Conservation (phyloP, 2,329 filamentous ascomycete species). For the Periglandula ipomoeae region DNA sequence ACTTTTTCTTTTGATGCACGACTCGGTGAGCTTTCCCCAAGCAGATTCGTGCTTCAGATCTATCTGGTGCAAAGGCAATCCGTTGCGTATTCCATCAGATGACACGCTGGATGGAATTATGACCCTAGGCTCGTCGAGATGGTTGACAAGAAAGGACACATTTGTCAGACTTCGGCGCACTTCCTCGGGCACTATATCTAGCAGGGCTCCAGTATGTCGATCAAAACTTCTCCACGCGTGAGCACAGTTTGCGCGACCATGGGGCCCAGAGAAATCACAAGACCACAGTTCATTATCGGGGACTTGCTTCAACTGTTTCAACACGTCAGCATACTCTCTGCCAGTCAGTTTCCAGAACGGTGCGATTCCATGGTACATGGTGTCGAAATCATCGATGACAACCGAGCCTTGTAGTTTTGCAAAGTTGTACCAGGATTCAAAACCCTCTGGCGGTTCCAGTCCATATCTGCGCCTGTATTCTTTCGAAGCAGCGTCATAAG, state of each 20-base stretch:
- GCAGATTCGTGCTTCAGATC: neutral
- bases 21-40: neutral
- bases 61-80: neutral
- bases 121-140: slow-evolving; percentile 38
- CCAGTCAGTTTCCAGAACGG: slow-evolving; percentile 33
- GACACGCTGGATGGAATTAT: slow-evolving; percentile 18
- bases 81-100: neutral
- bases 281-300: slow-evolving; percentile 26
- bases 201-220: slow-evolving; percentile 22
- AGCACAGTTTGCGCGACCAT: slow-evolving; percentile 20
- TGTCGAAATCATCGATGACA: slow-evolving; percentile 43
- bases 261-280: slow-evolving; percentile 21
- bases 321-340: slow-evolving; percentile 18
- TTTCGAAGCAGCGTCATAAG: slow-evolving; percentile 20
- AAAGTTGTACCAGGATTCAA: slow-evolving; percentile 35
- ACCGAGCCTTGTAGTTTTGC: slow-evolving; percentile 29
- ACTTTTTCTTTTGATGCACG: neutral
- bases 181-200: slow-evolving; percentile 4
- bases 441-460: slow-evolving; percentile 35
- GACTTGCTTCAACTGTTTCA: slow-evolving; percentile 16
- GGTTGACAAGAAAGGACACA: slow-evolving; percentile 34
- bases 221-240: slow-evolving; percentile 25
- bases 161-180: slow-evolving; percentile 22
- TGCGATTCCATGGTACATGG: slow-evolving; percentile 27
- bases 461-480: slow-evolving; percentile 37